A percentile compares a stretch with the other conserved stretches of the same genome.
These are phyloP conservation scores for Hyparrhenia diplandra DNA, from an alignment of 176 grass and related monocot genomes.

Conservation along the genomic window DNA sequence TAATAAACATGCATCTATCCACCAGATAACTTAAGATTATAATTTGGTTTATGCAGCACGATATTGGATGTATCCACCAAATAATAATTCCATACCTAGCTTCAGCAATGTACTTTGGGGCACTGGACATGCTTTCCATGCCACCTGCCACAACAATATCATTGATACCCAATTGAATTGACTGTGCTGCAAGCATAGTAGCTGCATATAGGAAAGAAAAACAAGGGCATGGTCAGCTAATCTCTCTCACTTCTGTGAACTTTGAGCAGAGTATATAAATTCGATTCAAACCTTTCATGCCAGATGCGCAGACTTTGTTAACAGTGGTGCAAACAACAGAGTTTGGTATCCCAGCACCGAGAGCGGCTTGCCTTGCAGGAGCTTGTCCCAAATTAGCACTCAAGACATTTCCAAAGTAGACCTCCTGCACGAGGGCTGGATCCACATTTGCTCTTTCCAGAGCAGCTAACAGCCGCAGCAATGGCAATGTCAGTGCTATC, in stretches of 20 bases:
- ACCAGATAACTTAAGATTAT: background rate
- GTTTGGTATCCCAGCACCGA: constrained; percentile 83
- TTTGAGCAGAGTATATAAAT: background rate
- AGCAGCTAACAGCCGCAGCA: constrained; percentile 42
- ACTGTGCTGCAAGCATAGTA: constrained; percentile 77
- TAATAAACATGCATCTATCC: background rate
- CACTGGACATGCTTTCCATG: constrained; percentile 99
- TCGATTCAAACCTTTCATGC: constrained; percentile 88
- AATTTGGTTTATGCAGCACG: background rate
- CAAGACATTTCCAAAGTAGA: constrained; percentile 86
- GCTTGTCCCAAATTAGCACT: constrained; percentile 97
- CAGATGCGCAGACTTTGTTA: constrained; percentile 95
- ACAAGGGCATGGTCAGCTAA: background rate
- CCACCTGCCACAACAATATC: constrained; percentile 89
- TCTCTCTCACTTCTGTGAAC: background rate
- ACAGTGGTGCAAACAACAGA: constrained; percentile 76
- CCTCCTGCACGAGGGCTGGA: constrained; percentile 80
- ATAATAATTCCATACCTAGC: constrained; percentile 51
- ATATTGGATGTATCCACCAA: background rate
- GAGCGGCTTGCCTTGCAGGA: constrained; percentile 79
- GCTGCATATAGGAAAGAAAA: constrained; percentile 42
- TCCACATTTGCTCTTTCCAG: constrained; percentile 70
- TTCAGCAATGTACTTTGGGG: constrained; percentile 89
- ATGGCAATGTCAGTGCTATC: background rate
- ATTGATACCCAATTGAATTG: constrained; percentile 81